Base-by-base conservation (phyloP, 345 rosid species). In the Ceriops decandra region DNA sequence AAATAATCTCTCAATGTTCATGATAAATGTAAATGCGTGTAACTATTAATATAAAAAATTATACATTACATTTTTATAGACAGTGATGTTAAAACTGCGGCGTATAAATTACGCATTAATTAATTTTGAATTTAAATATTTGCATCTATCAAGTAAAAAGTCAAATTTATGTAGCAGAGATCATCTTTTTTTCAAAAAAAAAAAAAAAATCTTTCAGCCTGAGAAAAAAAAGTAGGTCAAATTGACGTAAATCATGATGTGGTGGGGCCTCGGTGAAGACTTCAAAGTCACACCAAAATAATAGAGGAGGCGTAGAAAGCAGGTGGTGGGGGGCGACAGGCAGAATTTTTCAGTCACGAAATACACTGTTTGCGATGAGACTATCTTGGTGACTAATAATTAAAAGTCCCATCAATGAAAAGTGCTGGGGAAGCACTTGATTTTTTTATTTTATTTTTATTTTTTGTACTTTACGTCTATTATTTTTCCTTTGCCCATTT, bases 291-390 rank as follows among this genome's bases (percentile, higher is more conserved):
- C 76, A 65, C 38, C 13, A 30, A 24, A 33, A 60, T 52, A 52
- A 52, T 72, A 66, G 66, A 60, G 63, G 66, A 60, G 63, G 3
- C 17, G 58, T 57, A 46, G 52, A 46, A 53, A 51, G 19, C 56
- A n/a, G 22, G 74, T 61, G 69, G 57, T 22, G 70, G 60, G 60
- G 49, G 52, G 59, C 58, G 69, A 62, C 69, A 64, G 69, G 54
- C 69, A 57, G 17, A 64, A 52, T 65, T 64, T 24, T 11, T 58
- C 64, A 57, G 32, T 59, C 57, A 30, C 56, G 64, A 28, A 46
- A 4, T 32, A 31, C 51, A 17, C 49, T 15, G 17, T 42, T 42
- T 3, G 49, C 15, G 16, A 11, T 0, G 49, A 42, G 49, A 42
- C 49, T 13, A 3, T 11, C 49, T 42, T 0, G 13, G 0, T 42